Base-by-base conservation (phyloP, 2,329 filamentous ascomycete species). In the Fusarium nelsonii region DNA sequence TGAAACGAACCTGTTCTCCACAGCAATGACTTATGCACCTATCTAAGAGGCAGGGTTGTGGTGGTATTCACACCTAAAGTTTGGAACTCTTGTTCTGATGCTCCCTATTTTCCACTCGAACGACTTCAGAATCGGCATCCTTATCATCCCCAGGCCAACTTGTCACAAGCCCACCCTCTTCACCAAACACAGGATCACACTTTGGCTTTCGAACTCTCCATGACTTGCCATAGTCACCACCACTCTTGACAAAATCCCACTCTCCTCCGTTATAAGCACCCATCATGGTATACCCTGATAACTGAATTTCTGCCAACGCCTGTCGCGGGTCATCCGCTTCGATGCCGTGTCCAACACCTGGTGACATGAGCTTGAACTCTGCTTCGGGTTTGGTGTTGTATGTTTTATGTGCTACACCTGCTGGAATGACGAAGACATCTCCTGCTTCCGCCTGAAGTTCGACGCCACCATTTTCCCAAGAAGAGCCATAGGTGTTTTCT, bases 371-470 rank as follows among this genome's bases (percentile, higher is more conserved):
- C 43, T 66, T 56, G 43, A 77, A 70, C 6, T 64, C 72, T 0
- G 74, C 77, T 10, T 68, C 66, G 0, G 84, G 83, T 10, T 53
- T 71, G 0, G 84, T 78, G 33, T 83, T 68, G 64, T 81, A 82
- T 0, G 84, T 87, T 76, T 88, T 88, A 69, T 88, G 86, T 11
- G 84, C 81, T 2, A 85, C 80, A 0, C 87, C 86, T 0, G 85
- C 84, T 0, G 87, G 87, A 4, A 89, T 79, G 16, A 89, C 77
- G 63, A 90, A 89, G 0, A 88, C 85, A 68, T 90, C 87, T 2
- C 87, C 87, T 0, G 82, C 76, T 1, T 78, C 65, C 0, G 84
- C 87, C 5, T 81, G 61, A 1, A 89, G 53, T 46, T 84, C 80
- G 0, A 89, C 57, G 0, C 85, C 86, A 0, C 84, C 85, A 0